Conservation (phyloP, 441 rosid genomes). For the Populus tomentosa region DNA sequence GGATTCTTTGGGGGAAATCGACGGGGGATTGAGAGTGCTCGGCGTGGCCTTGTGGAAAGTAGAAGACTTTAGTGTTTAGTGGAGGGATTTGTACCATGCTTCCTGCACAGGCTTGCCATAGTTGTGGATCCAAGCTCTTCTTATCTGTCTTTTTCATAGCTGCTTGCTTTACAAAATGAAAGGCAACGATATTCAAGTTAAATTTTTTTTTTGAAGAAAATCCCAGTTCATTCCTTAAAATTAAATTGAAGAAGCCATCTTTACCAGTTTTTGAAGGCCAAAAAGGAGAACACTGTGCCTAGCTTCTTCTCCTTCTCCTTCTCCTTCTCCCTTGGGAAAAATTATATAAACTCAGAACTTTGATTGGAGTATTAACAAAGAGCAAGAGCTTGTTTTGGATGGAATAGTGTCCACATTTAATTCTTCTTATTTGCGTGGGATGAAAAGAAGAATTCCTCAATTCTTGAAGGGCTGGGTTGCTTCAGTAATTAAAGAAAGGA, state of each 20-base stretch:
- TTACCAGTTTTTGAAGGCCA: no score
- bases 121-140: constrained; percentile 73
- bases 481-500: no score
- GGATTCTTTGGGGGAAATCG: constrained; percentile 45
- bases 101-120: constrained; percentile 99
- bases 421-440: no score
- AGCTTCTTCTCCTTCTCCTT: no score
- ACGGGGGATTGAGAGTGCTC: constrained; percentile 70
- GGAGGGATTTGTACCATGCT: constrained; percentile 93
- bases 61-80: constrained; percentile 61
- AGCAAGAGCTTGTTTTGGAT: no score
- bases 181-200: no score
- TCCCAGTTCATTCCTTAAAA: no score
- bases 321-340: not conserved
- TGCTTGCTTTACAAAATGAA: not conserved
- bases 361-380: not conserved
- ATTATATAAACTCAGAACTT: not conserved
- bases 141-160: constrained; percentile 42
- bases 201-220: no score
- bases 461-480: no score
- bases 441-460: not conserved
- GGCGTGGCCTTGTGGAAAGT: constrained; percentile 93
- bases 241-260: no score
- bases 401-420: no score
- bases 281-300: no score